Conservation (phyloP, 2,329 filamentous ascomycete genomes). For the Trichoderma hamatum region DNA sequence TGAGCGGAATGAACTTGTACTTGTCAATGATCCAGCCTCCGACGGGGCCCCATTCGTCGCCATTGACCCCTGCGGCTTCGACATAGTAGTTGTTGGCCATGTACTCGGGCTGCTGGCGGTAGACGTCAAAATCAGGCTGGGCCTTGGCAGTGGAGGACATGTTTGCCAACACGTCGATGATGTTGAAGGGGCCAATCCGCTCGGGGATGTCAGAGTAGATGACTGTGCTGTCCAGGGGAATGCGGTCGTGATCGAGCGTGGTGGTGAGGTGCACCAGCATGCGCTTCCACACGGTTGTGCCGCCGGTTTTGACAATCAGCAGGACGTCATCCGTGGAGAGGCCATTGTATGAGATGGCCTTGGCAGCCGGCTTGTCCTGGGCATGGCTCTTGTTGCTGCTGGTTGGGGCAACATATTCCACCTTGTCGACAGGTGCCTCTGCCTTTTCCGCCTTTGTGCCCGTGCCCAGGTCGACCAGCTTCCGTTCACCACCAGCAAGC, state of each 20-base stretch:
- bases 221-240: constrained; percentile 29
- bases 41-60: constrained; percentile 33
- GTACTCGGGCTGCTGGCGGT: constrained; percentile 34
- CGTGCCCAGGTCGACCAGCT: neutral
- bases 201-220: constrained; percentile 34
- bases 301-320: constrained; percentile 35
- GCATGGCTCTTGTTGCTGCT: constrained; percentile 4
- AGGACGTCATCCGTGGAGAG: constrained; percentile 32
- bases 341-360: constrained; percentile 22
- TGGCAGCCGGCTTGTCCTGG: neutral
- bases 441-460: neutral
- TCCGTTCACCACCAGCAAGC: neutral
- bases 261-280: constrained; percentile 34
- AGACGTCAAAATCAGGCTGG: constrained; percentile 33
- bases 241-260: constrained; percentile 26
- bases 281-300: constrained; percentile 35
- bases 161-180: constrained; percentile 34
- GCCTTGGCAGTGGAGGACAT: constrained; percentile 29
- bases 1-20: constrained; percentile 35
- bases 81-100: constrained; percentile 33
- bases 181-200: constrained; percentile 30
- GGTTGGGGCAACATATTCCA: constrained; percentile 12
- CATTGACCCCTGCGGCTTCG: constrained; percentile 32
- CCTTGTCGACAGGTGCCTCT: neutral
- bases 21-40: constrained; percentile 37